phyloP scores from a whole-genome alignment of 1,284 basidiomycete species.

The Sporisorium exsertum region DNA sequence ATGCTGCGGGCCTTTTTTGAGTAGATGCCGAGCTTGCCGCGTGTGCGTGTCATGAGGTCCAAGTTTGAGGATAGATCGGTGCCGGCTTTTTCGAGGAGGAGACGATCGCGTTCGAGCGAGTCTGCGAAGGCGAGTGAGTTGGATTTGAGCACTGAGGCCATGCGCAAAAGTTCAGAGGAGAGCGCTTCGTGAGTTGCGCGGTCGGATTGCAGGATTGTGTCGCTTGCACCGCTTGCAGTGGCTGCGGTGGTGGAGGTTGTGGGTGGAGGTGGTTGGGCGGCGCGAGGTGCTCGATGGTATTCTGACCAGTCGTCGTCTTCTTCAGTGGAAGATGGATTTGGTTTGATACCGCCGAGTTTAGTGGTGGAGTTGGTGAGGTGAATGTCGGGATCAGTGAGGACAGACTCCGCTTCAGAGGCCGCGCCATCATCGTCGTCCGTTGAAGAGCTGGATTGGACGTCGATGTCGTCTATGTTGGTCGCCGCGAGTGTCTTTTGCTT shows the following conservation, averaged over 20 bases:
- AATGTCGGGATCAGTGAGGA: constrained; percentile 42
- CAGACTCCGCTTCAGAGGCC: constrained; percentile 30
- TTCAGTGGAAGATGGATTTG: neutral
- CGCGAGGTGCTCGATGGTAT: constrained; percentile 20
- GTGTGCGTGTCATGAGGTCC: constrained; percentile 66
- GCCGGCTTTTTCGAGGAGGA: constrained; percentile 61
- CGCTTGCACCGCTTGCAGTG: constrained; percentile 8
- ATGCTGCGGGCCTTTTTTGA: constrained; percentile 62
- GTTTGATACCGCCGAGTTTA: constrained; percentile 17
- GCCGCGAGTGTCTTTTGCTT: constrained; percentile 24
- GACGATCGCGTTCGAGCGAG: constrained; percentile 65
- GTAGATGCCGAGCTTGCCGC: constrained; percentile 64
- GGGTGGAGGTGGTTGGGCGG: neutral
- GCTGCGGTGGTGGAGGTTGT: neutral
- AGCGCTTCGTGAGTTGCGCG: constrained; percentile 63
- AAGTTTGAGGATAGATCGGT: constrained; percentile 57
- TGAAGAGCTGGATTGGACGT: neutral
- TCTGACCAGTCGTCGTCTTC: constrained; percentile 23
- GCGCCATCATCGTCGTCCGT: constrained; percentile 13
- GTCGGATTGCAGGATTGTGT: constrained; percentile 55
- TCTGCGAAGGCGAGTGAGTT: constrained; percentile 64
- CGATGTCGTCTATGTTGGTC: constrained; percentile 11
- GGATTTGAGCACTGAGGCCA: constrained; percentile 62
- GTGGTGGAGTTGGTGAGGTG: constrained; percentile 8
- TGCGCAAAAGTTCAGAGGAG: constrained; percentile 65